A percentile compares a stretch with the other conserved stretches of the same genome.
Conservation (phyloP, 805 yeast species). For the Ogataea zsoltii region DNA sequence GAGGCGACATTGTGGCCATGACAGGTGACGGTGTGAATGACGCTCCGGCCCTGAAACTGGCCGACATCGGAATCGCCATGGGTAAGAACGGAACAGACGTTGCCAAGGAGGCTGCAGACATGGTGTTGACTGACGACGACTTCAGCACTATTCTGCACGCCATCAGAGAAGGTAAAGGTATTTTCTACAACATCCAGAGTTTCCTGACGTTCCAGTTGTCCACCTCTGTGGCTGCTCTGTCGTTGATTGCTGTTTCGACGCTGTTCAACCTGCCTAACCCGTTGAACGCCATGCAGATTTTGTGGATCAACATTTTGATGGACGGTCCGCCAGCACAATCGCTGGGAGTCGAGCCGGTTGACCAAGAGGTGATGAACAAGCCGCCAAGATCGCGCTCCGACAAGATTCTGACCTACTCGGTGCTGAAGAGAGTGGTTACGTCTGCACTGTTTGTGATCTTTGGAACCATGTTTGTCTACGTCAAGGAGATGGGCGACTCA, state of each 20-base stretch:
- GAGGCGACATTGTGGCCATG: conserved; percentile 97
- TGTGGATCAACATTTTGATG: conserved; percentile 97
- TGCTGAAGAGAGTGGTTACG: conserved; percentile 71
- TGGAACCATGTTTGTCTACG: conserved; percentile 87
- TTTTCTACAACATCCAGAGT: conserved; percentile 92
- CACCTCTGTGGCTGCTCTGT: conserved; percentile 92
- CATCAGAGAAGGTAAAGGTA: conserved; percentile 96
- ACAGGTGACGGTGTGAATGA: conserved; percentile 99
- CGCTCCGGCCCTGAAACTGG: conserved; percentile 96
- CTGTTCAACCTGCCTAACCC: conserved; percentile 90
- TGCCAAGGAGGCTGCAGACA: conserved; percentile 97
- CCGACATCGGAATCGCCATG: conserved; percentile 96
- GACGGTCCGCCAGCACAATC: conserved; percentile 99
- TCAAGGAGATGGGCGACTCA: conserved; percentile 82
- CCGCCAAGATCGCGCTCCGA: conserved; percentile 95
- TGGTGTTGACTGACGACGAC: conserved; percentile 96
- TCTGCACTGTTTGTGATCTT: conserved; percentile 74
- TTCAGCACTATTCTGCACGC: conserved; percentile 92
- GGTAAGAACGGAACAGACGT: conserved; percentile 95
- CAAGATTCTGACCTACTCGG: conserved; percentile 69
- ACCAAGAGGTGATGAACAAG: conserved; percentile 89
- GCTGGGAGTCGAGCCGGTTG: conserved; percentile 96
- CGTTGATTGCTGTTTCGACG: conserved; percentile 85
- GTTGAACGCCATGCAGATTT: conserved; percentile 94
- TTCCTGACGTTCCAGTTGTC: conserved; percentile 94